Base-by-base conservation (phyloP, 805 yeast genomes). In the Lachancea quebecensis region DNA sequence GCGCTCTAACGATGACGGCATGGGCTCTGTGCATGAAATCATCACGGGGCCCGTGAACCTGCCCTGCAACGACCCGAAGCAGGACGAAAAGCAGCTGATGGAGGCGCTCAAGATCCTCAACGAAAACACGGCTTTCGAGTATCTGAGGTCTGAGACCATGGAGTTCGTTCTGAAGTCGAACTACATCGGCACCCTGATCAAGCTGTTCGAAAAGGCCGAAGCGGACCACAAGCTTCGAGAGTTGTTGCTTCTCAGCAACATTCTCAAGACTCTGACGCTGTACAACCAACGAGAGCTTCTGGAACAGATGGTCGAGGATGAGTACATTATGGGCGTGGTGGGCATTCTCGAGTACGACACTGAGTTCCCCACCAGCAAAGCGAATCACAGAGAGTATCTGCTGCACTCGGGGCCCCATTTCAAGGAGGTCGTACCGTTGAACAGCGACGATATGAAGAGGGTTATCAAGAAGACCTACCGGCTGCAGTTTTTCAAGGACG, bases 281-380 rank as follows among this genome's bases (percentile, higher is more conserved):
- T 82, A 83, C 64, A 87, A 85, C 56, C 96, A 90, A 51, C 67
- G 76, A 27, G 64, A 69, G 11, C 70, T 85, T 4, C 60, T 82
- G 38, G 87, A 82, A 44, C 54, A 68, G n/a, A 68, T 85, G 48
- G 66, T 81, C 2, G 71, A 71, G 11, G 83, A 79, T 49, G 71
- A 70, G 7, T 56, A 69, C 35, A 71, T 82, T 38, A 57, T 71
- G 55, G 84, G 85, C 1, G 66, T 87, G 3, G 75, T 82, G 10
- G 95, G 96, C 1, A 83, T 88, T 10, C 65, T 91, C 39, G 99
- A 93, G 62, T 84, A 88, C 62, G 97, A 93, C 61, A 85, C 93
- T 0, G 95, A 86, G 46, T 87, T 76, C 56, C 96, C 96, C 1
- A 72, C 72, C 11, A 73, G 74, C 51, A 89, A 87, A 62, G 87